Evolutionary conservation across 192 early-diverging fungal species (phyloP), one percentile per base, ranked within the genome.

Genomic region (Coemansia sp.): DNA sequence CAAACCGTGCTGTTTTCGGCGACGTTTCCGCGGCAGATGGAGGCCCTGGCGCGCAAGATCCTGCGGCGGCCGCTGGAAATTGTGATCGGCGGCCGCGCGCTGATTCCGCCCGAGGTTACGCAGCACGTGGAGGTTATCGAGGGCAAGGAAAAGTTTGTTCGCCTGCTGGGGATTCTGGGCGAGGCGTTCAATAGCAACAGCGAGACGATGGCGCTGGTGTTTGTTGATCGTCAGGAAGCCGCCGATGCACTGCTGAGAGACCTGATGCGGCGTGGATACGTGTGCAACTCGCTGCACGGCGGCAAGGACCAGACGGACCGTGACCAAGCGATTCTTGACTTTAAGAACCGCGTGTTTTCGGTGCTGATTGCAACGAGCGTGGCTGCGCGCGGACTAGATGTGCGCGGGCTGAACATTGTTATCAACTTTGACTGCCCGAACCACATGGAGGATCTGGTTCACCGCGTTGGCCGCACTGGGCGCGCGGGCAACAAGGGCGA

Each of bases 361-460:
- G 88, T 99, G 35, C 72, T 99, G 40, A 93, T 99, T 74, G 97
- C 97, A 1, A 99, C 97, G 0, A 94, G 91, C 19, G 93, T 98
- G 6, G 97, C 95, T 14, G 94, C 95, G 1, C 90, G 95, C 54
- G 97, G 95, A 8, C 64, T 99, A 43, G 97, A 98, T 65, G 95
- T 98, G 11, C 95, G 95, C 58, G 87, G 94, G 11, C 77, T 98
- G 2, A 95, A 90, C 45, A 73, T 93, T 23, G 97, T 99, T 6
- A 82, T 98, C 48, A 99, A 99, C 71, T 98, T 91, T 60, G 97
- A 99, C 59, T 91, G 92, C 45, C 97, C 97, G 8, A 94, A 95
- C 76, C 93, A 99, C 54, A 91, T 95, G 86, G 97, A 99, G 60
- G 97, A 99, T 52, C 93, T 98, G 73, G 93, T 99, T 2, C 97